Percentiles rank a stretch among this genome's conserved stretches.
Evolutionary conservation across 2,329 filamentous ascomycete species (phyloP).

Genomic region (Sclerotinia spermophila): DNA sequence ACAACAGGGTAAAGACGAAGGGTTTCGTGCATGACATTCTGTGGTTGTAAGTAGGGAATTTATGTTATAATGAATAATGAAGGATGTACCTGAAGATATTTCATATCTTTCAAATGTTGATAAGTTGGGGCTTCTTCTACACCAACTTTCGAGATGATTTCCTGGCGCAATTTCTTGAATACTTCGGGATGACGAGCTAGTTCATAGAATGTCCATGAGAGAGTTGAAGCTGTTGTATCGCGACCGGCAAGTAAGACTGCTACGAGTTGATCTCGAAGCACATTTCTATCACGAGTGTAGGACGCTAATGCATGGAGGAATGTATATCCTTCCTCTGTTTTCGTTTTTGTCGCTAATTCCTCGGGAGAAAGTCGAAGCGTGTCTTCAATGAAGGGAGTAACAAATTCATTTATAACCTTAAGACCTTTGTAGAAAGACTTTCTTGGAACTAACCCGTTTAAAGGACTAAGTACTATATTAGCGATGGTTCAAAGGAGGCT

Average conservation of each 20-base stretch:
- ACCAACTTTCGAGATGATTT: constrained; percentile 69
- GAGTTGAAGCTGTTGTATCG: constrained; percentile 79
- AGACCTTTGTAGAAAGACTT: constrained; percentile 61
- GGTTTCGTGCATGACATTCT: constrained; percentile 70
- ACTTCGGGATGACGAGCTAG: constrained; percentile 66
- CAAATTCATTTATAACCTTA: constrained; percentile 68
- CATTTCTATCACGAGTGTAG: constrained; percentile 68
- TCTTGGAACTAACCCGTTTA: constrained; percentile 61
- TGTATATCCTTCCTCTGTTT: constrained; percentile 69
- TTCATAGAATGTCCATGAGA: constrained; percentile 82
- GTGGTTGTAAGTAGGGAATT: constrained; percentile 26
- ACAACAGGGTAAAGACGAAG: constrained; percentile 74
- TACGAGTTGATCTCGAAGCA: constrained; percentile 81
- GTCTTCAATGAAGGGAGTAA: constrained; percentile 72
- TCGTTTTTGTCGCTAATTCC: constrained; percentile 70
- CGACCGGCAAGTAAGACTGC: constrained; percentile 79
- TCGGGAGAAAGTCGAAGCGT: constrained; percentile 65
- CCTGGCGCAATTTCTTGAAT: constrained; percentile 64
- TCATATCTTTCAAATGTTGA: constrained; percentile 80
- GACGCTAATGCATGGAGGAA: constrained; percentile 82
- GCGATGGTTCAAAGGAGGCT: not conserved
- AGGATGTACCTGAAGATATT: constrained; percentile 57
- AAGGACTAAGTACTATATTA: constrained; percentile 44
- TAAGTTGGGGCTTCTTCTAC: constrained; percentile 63
- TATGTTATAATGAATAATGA: not conserved